Evolutionary conservation across 371 early-diverging fungal species (phyloP).

Genomic region (Mucor plumbeus): DNA sequence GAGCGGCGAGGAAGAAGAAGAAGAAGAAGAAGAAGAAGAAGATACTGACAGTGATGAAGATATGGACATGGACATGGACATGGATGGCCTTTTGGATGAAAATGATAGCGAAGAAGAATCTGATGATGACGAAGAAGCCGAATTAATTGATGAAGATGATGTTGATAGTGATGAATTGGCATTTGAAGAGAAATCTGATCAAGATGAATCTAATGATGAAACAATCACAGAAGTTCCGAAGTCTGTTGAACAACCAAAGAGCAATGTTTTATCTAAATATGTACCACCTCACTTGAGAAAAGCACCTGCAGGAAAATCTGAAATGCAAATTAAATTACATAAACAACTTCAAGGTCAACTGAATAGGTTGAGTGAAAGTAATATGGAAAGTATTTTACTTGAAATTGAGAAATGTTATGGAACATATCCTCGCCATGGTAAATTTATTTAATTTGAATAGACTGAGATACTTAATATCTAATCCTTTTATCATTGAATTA

Average conservation of each 20-base stretch:
- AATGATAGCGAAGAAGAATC: background rate
- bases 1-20: constrained; percentile 19
- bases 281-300: constrained; percentile 91
- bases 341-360: constrained; percentile 86
- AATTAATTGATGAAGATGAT: constrained; percentile 10
- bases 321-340: constrained; percentile 72
- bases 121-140: constrained; percentile 12
- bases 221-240: constrained; percentile 9
- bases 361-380: constrained; percentile 89
- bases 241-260: constrained; percentile 4
- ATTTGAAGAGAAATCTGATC: constrained; percentile 16
- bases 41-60: constrained; percentile 12
- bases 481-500: constrained; percentile 28
- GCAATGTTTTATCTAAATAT: constrained; percentile 55
- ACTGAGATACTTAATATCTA: background rate
- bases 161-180: constrained; percentile 25
- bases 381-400: constrained; percentile 83
- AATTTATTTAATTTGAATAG: constrained; percentile 8
- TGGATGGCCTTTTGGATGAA: background rate
- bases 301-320: constrained; percentile 55
- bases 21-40: constrained; percentile 14
- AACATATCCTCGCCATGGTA: constrained; percentile 83
- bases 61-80: background rate
- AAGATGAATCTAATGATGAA: constrained; percentile 23
- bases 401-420: constrained; percentile 83